Base-by-base conservation (phyloP, 192 early-diverging fungal species). In the Rhizoclosmatium globosum region DNA sequence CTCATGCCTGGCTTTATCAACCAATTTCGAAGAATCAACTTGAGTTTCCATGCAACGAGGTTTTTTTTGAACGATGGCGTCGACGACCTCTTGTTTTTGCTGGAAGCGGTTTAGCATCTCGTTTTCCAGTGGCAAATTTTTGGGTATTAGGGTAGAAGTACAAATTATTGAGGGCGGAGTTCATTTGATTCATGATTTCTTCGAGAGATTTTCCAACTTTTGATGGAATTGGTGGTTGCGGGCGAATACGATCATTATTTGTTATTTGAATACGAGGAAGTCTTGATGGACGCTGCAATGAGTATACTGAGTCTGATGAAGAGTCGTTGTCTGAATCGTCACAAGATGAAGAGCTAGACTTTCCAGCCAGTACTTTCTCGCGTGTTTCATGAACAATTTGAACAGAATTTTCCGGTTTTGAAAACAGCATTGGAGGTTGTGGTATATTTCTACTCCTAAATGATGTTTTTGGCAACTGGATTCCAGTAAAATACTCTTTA, bases 131-230 rank as follows among this genome's bases (percentile, higher is more conserved):
- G 31, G 31, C 31, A 31, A 31, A 31, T 31, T 31, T 31, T 31
- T 31, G 31, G 31, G 31, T 31, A 41, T 64, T 6, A 17, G 70
- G 70, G 42, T 72, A 72, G 53, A 71, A 79, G 57, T 60, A 59
- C 7, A 79, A 46, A 45, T 79, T 79, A 47, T 79, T 79, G 19
- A 79, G 50, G 0, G 68, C 77, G 4, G 21, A 38, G 42, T 79
- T 69, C 77, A 79, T 79, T 2, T 79, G 68, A 17, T 19, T n/a
- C 77, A 79, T 79, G 42, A 79, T 58, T 50, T 57, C 77, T 19
- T 64, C 60, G 11, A 79, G 43, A 11, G 38, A 42, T 39, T 39
- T 13, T 9, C 77, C 77, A 13, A 71, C 57, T 13, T 44, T 23
- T 17, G 43, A 43, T 7, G 77, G 77, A 19, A 71, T 61, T 4